Evolutionary conservation across 345 rosid genomes (phyloP).

Genomic region (Bruguiera gymnorhiza): DNA sequence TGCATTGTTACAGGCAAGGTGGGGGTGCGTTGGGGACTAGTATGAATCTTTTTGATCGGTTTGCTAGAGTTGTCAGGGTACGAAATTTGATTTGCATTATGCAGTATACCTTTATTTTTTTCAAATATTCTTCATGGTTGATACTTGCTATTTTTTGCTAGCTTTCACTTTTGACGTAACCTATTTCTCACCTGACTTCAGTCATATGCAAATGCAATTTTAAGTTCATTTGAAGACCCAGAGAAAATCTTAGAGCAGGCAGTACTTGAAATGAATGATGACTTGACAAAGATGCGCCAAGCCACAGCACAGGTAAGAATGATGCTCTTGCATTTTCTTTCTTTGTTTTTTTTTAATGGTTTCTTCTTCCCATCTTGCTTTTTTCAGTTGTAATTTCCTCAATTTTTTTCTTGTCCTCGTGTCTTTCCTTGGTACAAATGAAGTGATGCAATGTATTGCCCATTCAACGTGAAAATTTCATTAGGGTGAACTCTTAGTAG

Average conservation of each 20-base stretch:
- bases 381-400: not conserved
- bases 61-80: constrained; percentile 73
- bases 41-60: constrained; percentile 67
- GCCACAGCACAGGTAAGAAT: constrained; percentile 78
- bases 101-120: not conserved
- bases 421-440: not conserved
- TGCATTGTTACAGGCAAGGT: constrained; percentile 35
- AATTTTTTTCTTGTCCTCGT: not conserved
- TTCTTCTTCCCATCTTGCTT: not conserved
- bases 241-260: constrained; percentile 79
- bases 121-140: not conserved
- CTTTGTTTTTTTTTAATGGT: not conserved
- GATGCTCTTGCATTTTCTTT: constrained; percentile 3
- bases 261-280: constrained; percentile 79
- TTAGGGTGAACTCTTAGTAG: not conserved
- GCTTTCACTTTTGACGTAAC: not conserved
- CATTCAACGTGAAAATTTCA: not conserved
- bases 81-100: constrained; percentile 14
- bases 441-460: not conserved
- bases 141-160: not conserved
- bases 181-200: constrained; percentile 30
- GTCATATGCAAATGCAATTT: constrained; percentile 74
- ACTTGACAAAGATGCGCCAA: constrained; percentile 78
- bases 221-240: constrained; percentile 74
- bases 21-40: constrained; percentile 56